Conservation (phyloP, 208 protist genomes). For the Wallacemonas sp. region DNA sequence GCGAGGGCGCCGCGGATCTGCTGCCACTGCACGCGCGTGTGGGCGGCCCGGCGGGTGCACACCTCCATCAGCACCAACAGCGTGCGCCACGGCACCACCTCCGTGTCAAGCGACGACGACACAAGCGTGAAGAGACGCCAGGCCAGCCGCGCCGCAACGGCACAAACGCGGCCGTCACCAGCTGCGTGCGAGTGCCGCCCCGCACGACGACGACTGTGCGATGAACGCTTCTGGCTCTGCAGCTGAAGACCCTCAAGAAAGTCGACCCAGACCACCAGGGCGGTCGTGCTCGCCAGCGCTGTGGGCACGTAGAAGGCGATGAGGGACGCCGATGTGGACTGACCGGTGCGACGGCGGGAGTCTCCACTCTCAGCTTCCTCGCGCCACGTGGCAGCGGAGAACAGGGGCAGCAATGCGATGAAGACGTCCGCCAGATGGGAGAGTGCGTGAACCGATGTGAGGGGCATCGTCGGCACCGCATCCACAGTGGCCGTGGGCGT, state of each 20-base stretch:
- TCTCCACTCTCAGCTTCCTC: not conserved
- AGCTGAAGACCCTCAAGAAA: conserved; percentile 18
- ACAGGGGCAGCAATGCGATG: not conserved
- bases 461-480: conserved; percentile 17
- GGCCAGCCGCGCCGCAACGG: not conserved
- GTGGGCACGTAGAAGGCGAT: conserved; percentile 12
- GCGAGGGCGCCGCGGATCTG: not conserved
- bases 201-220: too few species aligned
- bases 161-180: not conserved
- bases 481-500: not conserved
- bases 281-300: conserved; percentile 10
- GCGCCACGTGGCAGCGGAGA: not conserved
- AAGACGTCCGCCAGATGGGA: not conserved
- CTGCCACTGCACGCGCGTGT: conserved; percentile 9
- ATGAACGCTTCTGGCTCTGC: too few species aligned
- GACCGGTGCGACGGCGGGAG: conserved; percentile 10
- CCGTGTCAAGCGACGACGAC: not conserved
- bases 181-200: too few species aligned
- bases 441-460: conserved; percentile 7
- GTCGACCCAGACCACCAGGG: conserved; percentile 7
- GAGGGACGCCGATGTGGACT: conserved; percentile 19
- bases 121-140: not conserved
- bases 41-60: not conserved
- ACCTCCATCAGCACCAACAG: conserved; percentile 1
- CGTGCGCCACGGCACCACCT: not conserved